phyloP scores from a whole-genome alignment of 23 red algal species.

The Pyropia yezoensis region DNA sequence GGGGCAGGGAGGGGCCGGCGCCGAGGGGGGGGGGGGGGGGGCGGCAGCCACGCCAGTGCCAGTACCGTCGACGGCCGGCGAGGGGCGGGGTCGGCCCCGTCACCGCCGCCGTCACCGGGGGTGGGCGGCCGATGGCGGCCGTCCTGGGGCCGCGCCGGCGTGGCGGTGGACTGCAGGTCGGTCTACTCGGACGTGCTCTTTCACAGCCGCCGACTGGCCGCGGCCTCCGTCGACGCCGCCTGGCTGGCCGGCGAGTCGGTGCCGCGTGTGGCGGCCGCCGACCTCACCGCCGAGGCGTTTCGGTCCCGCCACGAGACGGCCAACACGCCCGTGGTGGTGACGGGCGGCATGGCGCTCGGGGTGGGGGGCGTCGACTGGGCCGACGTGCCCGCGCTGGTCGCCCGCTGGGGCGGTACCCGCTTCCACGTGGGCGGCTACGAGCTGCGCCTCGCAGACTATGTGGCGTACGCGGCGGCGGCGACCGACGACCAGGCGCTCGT shows the following conservation, averaged over 20 bases:
- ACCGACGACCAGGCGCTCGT: constrained; percentile 32
- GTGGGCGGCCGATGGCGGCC: neutral
- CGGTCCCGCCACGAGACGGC: constrained; percentile 3
- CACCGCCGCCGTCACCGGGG: neutral
- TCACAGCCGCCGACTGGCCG: constrained; percentile 1
- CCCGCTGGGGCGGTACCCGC: neutral
- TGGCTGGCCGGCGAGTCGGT: constrained; percentile 19
- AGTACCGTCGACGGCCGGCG: no score
- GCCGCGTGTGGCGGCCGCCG: constrained; percentile 1
- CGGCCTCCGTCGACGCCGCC: neutral
- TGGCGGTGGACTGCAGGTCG: neutral
- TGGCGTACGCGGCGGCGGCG: constrained; percentile 13
- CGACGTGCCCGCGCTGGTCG: constrained; percentile 5
- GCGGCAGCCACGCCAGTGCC: neutral
- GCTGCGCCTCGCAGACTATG: constrained; percentile 9
- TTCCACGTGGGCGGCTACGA: constrained; percentile 17
- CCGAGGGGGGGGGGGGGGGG: neutral
- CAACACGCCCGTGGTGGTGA: constrained; percentile 17
- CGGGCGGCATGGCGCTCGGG: neutral
- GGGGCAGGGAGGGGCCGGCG: no score
- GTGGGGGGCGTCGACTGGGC: constrained; percentile 5
- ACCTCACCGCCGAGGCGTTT: constrained; percentile 3
- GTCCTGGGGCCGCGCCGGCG: neutral
- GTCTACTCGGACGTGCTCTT: constrained; percentile 53
- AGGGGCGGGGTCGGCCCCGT: no score